These are phyloP conservation scores for Acacia confusa DNA, from an alignment of 306 rosid species.

Conservation along the genomic window DNA sequence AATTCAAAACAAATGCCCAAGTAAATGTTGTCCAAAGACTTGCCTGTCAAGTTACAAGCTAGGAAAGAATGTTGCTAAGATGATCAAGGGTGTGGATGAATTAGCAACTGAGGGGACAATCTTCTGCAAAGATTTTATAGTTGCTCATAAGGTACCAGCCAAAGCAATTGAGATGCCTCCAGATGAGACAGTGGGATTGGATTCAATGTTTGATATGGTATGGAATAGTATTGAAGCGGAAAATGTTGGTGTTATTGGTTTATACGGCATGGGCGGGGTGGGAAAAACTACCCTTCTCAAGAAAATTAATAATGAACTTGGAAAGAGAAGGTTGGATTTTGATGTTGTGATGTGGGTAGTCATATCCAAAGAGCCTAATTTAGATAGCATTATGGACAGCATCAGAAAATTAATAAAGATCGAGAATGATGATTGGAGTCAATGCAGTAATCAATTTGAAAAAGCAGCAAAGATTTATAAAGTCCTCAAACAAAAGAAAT, in stretches of 20 bases:
- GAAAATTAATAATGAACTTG: neutral
- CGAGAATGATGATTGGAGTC: neutral
- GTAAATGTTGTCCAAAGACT: neutral
- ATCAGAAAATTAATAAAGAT: slow-evolving; percentile 8
- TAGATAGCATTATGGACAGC: slow-evolving; percentile 5
- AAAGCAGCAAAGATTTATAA: slow-evolving; percentile 4
- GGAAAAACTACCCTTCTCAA: neutral
- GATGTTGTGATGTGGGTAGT: slow-evolving; percentile 25
- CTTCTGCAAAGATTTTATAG: neutral
- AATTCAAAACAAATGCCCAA: neutral
- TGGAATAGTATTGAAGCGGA: neutral
- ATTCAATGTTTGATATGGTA: neutral
- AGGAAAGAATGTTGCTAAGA: neutral
- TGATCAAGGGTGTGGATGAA: neutral
- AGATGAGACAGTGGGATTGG: neutral
- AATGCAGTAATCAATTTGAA: neutral
- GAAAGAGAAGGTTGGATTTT: neutral
- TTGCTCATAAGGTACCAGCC: neutral
- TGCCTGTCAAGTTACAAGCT: neutral
- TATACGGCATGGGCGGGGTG: neutral
- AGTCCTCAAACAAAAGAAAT: neutral
- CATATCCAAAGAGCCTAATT: slow-evolving; percentile 23
- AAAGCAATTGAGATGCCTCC: neutral
- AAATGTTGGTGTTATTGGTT: neutral
- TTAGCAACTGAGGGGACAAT: neutral